A percentile compares a stretch with the other conserved stretches of the same genome.
Conservation (phyloP, 2,329 filamentous ascomycete species). For the Falciphora oryzae region DNA sequence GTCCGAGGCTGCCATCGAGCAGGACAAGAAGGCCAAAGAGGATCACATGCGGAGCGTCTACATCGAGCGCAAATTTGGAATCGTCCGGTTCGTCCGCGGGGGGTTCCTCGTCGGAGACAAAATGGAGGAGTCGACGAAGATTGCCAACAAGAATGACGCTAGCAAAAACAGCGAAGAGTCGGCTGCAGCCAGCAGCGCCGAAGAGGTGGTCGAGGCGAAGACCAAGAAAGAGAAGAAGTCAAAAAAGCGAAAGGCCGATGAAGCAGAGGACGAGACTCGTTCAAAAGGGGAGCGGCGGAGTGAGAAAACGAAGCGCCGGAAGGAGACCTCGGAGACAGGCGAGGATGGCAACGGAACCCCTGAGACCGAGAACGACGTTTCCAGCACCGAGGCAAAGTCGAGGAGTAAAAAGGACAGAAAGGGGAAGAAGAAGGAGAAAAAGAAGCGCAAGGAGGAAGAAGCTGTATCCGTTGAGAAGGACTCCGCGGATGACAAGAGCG, state of each 20-base stretch:
- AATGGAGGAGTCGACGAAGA: conserved; percentile 34
- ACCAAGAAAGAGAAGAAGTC: conserved; percentile 39
- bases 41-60: conserved; percentile 69
- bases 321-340: conserved; percentile 12
- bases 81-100: conserved; percentile 82
- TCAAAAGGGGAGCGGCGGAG: conserved; percentile 33
- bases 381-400: conserved; percentile 22
- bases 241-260: conserved; percentile 44
- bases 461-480: conserved; percentile 13
- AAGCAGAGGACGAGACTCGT: conserved; percentile 23
- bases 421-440: conserved; percentile 29
- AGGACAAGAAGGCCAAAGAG: conserved; percentile 62
- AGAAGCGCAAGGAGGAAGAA: conserved; percentile 26
- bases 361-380: conserved; percentile 14
- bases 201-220: conserved; percentile 20
- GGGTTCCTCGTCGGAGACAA: conserved; percentile 61
- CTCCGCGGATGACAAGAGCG: conserved; percentile 25
- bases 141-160: conserved; percentile 20
- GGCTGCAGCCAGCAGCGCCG: conserved; percentile 12
- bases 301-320: conserved; percentile 24
- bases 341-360: not conserved
- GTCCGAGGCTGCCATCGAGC: conserved; percentile 63
- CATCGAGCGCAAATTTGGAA: conserved; percentile 68
- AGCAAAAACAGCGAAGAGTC: conserved; percentile 15
- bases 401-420: conserved; percentile 30